Evolutionary conservation across 441 rosid genomes (phyloP), one percentile per base, ranked within the genome.

Genomic region (Erodium moschatum): DNA sequence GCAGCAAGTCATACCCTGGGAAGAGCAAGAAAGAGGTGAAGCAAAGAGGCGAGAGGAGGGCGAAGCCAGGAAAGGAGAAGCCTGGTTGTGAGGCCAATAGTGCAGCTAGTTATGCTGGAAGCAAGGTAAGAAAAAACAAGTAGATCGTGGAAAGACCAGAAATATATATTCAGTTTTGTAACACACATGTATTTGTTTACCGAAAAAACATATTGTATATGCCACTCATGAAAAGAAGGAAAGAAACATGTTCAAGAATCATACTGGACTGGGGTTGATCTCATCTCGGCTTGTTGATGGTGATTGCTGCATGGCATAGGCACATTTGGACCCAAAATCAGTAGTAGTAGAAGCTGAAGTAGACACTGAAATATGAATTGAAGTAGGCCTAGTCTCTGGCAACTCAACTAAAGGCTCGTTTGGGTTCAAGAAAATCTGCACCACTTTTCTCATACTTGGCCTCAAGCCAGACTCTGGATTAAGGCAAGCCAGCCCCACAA

Each of bases 401-500:
- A 42, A 11, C 12, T 42, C 48, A 42, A 42, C 48, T 8, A 42
- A 8, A 42, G 48, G 48, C 13, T 42, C 48, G 48, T 42, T 42
- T 11, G 48, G 48, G 48, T 42, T 42, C 48, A 42, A 0, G 48
- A 42, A 42, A 3, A 42, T 42, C 48, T 42, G 48, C 13, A 42
- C 48, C 11, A 42, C 48, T 42, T 42, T 42, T 9, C 48, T 8
- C 48, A 42, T 42, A 42, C 48, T 42, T 5, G 48, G 48, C 48
- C 48, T 9, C 48, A 42, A 42, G 13, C 48, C 11, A 0, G 74
- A 27, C 19, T 77, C 76, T 0, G 80, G 83, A 21, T 72, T 83
- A 65, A 76, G 12, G 70, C 79, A 77, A 3, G 81, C 80, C 6
- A 83, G 75, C 50, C 81, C 81, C 31, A 71, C 75, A 29, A 64